These are phyloP conservation scores for Paralagenidium karlingii DNA, from an alignment of 352 stramenopile genomes.

Conservation along the genomic window DNA sequence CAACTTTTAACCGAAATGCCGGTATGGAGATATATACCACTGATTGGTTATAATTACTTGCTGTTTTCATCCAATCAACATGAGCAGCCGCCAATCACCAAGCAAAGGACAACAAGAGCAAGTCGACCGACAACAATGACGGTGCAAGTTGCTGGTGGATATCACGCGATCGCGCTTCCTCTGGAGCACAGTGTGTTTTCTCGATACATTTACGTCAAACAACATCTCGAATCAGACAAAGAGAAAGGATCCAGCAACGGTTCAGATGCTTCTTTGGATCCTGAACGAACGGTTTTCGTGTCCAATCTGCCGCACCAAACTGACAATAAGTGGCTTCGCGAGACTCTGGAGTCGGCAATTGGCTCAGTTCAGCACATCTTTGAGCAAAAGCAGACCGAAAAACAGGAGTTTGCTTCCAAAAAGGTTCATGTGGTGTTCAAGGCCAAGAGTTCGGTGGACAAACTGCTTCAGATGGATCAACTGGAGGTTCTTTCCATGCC, in stretches of 20 bases:
- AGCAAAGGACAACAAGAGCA: too few species aligned
- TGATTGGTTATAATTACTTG: too few species aligned
- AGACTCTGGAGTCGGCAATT: slow-evolving; percentile 25
- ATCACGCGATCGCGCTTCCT: slow-evolving; percentile 62
- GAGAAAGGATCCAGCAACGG: slow-evolving; percentile 4
- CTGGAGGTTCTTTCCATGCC: not conserved
- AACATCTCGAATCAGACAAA: slow-evolving; percentile 37
- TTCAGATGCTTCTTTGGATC: slow-evolving; percentile 27
- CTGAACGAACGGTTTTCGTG: slow-evolving; percentile 58
- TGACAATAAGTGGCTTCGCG: slow-evolving; percentile 41
- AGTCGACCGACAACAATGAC: too few species aligned
- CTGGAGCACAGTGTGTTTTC: slow-evolving; percentile 40
- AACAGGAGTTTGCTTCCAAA: slow-evolving; percentile 7
- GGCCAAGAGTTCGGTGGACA: slow-evolving; percentile 20
- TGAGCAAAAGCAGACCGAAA: slow-evolving; percentile 1
- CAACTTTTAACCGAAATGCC: too few species aligned
- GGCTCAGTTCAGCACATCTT: slow-evolving; percentile 56
- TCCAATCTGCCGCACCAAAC: slow-evolving; percentile 43
- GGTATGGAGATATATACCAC: too few species aligned
- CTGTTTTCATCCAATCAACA: too few species aligned
- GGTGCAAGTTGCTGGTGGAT: slow-evolving; percentile 57
- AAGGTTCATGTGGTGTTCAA: slow-evolving; percentile 72
- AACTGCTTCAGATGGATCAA: slow-evolving; percentile 19
- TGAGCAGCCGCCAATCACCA: too few species aligned
- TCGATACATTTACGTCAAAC: slow-evolving; percentile 68